phyloP scores from a whole-genome alignment of 306 rosid species.

The Arachis hypogaea region DNA sequence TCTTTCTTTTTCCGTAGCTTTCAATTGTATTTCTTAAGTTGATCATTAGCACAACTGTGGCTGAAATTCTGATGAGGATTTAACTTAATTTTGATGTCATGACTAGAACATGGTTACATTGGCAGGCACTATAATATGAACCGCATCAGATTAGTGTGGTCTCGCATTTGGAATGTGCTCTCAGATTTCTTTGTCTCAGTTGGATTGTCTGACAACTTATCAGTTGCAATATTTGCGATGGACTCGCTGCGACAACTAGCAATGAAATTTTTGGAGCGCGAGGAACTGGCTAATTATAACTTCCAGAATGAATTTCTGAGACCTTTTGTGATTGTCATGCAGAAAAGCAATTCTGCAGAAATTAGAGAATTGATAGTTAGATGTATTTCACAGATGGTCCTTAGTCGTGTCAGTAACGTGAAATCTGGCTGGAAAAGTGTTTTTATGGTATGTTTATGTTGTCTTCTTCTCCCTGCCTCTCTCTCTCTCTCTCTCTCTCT shows the following conservation, averaged over 20 bases:
- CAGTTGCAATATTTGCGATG: conserved; percentile 98
- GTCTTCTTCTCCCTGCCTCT: neutral
- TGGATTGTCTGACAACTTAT: conserved; percentile 92
- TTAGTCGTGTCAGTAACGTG: conserved; percentile 93
- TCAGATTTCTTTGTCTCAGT: conserved; percentile 99
- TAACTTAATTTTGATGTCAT: conserved; percentile 29
- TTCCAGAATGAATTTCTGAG: conserved; percentile 97
- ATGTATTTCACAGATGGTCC: conserved; percentile 99
- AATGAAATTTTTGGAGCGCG: conserved; percentile 98
- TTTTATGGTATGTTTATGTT: conserved; percentile 71
- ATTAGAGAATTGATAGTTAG: conserved; percentile 94
- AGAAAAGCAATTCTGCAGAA: conserved; percentile 87
- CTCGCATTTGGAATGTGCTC: conserved; percentile 98
- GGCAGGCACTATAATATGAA: conserved; percentile 99
- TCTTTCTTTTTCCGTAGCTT: neutral
- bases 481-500: too few relatives aligned
- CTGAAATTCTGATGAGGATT: conserved; percentile 21
- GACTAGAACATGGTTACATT: conserved; percentile 45
- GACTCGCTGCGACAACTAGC: conserved; percentile 98
- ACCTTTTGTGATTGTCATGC: conserved; percentile 97
- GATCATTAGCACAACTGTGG: conserved; percentile 21
- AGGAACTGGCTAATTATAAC: conserved; percentile 96
- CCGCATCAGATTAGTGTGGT: conserved; percentile 98
- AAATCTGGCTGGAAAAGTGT: conserved; percentile 99
- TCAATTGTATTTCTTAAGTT: conserved; percentile 18